Percentiles rank a stretch among this genome's conserved stretches.
phyloP scores from a whole-genome alignment of 108 stramenopile species.

The Heterococcus sp. region DNA sequence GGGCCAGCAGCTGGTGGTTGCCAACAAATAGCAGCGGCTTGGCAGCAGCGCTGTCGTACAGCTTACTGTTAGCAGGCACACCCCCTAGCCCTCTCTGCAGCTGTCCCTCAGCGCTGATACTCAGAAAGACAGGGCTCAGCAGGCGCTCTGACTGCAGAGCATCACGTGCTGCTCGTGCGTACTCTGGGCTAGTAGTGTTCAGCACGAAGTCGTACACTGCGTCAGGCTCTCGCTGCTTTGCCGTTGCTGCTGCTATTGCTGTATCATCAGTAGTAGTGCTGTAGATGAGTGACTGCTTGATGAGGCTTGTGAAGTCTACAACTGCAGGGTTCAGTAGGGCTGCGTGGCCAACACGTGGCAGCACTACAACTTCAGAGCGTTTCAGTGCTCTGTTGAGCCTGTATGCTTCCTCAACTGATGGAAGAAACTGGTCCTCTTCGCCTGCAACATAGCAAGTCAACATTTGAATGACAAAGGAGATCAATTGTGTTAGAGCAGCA shows the following conservation, averaged over 20 bases:
- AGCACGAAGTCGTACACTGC: neutral
- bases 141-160: too few relatives aligned
- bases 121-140: too few relatives aligned
- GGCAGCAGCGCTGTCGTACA: too few relatives aligned
- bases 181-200: too few relatives aligned
- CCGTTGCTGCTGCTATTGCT: too few relatives aligned
- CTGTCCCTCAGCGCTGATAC: too few relatives aligned
- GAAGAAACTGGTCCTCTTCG: neutral
- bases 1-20: slow-evolving; percentile 15
- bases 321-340: neutral
- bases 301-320: neutral
- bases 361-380: neutral
- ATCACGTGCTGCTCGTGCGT: too few relatives aligned
- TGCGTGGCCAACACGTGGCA: neutral
- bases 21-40: slow-evolving; percentile 12
- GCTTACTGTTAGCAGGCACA: too few relatives aligned
- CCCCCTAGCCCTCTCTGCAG: too few relatives aligned
- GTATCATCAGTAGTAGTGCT: neutral
- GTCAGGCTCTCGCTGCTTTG: neutral
- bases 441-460: too few relatives aligned
- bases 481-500: too few relatives aligned
- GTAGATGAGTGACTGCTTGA: neutral
- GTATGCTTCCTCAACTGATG: neutral
- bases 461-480: too few relatives aligned
- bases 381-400: neutral